These are phyloP conservation scores for Lanmaoa pseudosensibilis DNA, from an alignment of 768 basidiomycete genomes.

Conservation along the genomic window DNA sequence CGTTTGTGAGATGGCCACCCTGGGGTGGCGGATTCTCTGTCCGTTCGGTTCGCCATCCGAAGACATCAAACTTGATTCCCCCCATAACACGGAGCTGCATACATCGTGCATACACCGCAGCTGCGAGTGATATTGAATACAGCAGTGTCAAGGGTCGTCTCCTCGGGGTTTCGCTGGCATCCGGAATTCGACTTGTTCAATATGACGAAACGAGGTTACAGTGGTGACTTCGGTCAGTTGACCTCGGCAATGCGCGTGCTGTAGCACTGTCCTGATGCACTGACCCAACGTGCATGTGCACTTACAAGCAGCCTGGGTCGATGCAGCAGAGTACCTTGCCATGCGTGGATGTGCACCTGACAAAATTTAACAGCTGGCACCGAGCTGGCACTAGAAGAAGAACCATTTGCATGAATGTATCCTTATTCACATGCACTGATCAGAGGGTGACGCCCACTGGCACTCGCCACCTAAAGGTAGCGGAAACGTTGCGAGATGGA, in stretches of 20 bases:
- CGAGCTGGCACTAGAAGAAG: no score
- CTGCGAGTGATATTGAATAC: not conserved
- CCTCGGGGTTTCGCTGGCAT: not conserved
- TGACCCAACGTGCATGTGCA: no score
- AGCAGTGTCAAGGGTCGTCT: not conserved
- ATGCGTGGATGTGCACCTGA: no score
- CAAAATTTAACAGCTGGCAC: no score
- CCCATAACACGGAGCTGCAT: not conserved
- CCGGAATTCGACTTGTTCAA: not conserved
- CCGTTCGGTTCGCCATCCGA: not conserved
- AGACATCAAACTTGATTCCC: not conserved
- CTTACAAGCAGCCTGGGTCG: no score
- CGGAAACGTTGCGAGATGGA: not conserved
- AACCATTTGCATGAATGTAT: no score
- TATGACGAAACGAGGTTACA: not conserved
- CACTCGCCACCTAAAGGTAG: not conserved
- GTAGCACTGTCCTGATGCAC: no score
- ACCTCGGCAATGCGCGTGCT: no score
- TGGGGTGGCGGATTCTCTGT: not conserved
- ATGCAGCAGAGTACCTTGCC: no score
- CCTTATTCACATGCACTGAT: no score
- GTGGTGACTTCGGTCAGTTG: no score
- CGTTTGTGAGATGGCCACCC: not conserved
- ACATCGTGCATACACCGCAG: not conserved
- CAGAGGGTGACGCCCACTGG: no score